phyloP scores from a whole-genome alignment of 2,329 filamentous ascomycete species.

The Helminthosporium solani region DNA sequence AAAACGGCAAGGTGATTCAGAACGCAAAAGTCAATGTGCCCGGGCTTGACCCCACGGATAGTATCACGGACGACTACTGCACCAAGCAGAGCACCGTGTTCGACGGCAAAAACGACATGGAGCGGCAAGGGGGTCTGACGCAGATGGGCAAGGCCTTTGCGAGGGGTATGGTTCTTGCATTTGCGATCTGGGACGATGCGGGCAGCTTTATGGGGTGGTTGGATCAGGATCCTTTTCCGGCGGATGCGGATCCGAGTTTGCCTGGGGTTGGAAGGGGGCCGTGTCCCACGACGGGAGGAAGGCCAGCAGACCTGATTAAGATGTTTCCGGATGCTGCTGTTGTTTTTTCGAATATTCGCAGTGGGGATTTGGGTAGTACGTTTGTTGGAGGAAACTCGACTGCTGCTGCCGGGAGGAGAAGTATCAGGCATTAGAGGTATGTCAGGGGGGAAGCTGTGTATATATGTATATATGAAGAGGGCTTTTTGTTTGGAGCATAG shows the following conservation, averaged over 20 bases:
- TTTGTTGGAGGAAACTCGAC: constrained; percentile 2
- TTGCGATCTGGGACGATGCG: constrained; percentile 66
- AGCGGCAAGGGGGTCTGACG: constrained; percentile 57
- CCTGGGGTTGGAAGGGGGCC: constrained; percentile 36
- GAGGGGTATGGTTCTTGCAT: constrained; percentile 63
- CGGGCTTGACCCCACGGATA: constrained; percentile 43
- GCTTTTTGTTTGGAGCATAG: too few relatives aligned
- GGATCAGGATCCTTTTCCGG: constrained; percentile 61
- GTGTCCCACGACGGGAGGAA: constrained; percentile 26
- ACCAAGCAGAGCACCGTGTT: constrained; percentile 32
- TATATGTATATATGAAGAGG: too few relatives aligned
- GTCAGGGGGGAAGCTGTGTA: neutral
- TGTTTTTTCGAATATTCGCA: constrained; percentile 25
- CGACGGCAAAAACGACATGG: constrained; percentile 45
- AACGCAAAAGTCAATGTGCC: constrained; percentile 45
- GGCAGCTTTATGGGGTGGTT: constrained; percentile 72
- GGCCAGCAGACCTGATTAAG: constrained; percentile 29
- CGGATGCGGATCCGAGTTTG: constrained; percentile 30
- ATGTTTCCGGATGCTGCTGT: constrained; percentile 17
- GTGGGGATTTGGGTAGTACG: constrained; percentile 23
- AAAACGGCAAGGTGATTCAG: constrained; percentile 50
- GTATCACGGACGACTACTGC: constrained; percentile 35
- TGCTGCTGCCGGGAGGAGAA: neutral
- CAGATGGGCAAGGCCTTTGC: constrained; percentile 57
- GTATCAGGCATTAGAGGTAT: neutral